A percentile compares a stretch with the other conserved stretches of the same genome.
These are phyloP conservation scores for Kokia cookei DNA, from an alignment of 441 rosid species.

Conservation along the genomic window DNA sequence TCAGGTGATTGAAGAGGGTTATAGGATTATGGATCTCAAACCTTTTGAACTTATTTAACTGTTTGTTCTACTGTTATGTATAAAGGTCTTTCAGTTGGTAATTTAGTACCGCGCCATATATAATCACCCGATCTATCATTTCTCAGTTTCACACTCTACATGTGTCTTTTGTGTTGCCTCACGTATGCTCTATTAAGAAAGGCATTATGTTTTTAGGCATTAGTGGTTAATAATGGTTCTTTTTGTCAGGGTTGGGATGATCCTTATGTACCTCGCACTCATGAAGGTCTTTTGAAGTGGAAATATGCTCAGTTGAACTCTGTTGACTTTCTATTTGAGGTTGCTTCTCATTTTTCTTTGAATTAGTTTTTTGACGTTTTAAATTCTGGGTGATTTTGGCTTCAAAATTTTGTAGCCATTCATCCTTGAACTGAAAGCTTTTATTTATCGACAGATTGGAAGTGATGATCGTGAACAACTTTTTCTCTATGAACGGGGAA, in stretches of 20 bases:
- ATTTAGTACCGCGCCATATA: not conserved
- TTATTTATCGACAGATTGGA: constrained; percentile 36
- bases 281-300: constrained; percentile 96
- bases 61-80: too few species aligned
- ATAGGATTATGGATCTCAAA: not conserved
- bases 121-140: not conserved
- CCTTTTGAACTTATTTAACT: not conserved
- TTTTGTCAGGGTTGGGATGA: constrained; percentile 88
- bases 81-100: too few species aligned
- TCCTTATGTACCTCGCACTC: constrained; percentile 90
- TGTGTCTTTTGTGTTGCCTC: not conserved
- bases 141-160: not conserved
- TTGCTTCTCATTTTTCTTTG: constrained; percentile 13
- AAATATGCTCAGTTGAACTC: constrained; percentile 96
- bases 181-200: not conserved
- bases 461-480: constrained; percentile 54
- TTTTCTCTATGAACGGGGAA: constrained; percentile 76
- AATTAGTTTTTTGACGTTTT: not conserved
- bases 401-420: not conserved
- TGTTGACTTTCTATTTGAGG: constrained; percentile 94
- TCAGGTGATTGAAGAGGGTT: constrained; percentile 57
- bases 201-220: not conserved
- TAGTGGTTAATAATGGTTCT: too few species aligned
- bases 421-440: constrained; percentile 4
- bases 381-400: constrained; percentile 1